Evolutionary conservation across 2,329 filamentous ascomycete species (phyloP).

Genomic region (Aquanectria penicillioides): DNA sequence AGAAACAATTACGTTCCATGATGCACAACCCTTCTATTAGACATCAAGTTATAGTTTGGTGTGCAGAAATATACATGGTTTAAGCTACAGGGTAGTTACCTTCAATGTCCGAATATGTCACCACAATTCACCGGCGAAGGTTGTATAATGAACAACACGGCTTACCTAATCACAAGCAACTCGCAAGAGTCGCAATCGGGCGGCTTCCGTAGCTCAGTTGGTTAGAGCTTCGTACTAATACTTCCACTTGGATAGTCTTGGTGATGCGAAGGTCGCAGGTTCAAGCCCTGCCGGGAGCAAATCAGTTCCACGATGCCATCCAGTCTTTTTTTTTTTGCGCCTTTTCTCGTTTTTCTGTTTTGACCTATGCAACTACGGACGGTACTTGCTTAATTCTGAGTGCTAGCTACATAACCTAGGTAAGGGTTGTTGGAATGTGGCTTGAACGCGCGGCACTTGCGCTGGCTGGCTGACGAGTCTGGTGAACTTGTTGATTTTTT

Average conservation of each 20-base stretch:
- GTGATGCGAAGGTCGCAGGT: constrained; percentile 40
- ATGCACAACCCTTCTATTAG: no score
- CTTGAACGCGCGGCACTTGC: no score
- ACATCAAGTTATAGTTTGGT: no score
- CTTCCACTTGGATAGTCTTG: constrained; percentile 19
- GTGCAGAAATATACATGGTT: no score
- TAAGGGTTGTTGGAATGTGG: no score
- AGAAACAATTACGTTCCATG: no score
- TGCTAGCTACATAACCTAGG: no score
- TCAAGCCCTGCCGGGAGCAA: constrained; percentile 37
- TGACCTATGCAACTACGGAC: no score
- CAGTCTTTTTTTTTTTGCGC: constrained; percentile 22
- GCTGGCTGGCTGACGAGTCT: no score
- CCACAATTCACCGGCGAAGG: background rate
- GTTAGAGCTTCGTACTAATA: constrained; percentile 40
- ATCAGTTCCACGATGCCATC: constrained; percentile 27
- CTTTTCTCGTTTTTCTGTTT: background rate
- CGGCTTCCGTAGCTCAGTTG: constrained; percentile 41
- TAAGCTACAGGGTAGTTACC: background rate
- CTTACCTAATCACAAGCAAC: constrained; percentile 9
- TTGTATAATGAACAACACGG: background rate
- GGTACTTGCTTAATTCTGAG: no score
- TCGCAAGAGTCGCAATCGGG: constrained; percentile 14
- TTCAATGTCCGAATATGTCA: background rate
- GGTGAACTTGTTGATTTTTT: no score